Conservation (phyloP, 202 grass and related monocot genomes). For the Saccharum hybrid region DNA sequence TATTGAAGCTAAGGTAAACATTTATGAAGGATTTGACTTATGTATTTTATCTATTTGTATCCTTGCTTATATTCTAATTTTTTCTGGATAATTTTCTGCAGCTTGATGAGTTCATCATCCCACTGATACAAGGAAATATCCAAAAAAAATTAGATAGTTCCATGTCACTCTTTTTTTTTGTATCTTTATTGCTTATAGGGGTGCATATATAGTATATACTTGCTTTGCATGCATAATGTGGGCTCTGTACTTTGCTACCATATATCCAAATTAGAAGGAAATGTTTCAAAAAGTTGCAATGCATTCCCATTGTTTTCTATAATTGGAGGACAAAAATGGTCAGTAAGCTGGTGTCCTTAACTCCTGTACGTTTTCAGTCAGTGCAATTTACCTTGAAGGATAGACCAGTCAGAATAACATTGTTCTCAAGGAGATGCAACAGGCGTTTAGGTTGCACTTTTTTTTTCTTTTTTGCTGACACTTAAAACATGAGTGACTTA, state of each 20-base stretch:
- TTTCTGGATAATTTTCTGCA: slow-evolving; percentile 59
- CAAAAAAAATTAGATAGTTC: slow-evolving; percentile 43
- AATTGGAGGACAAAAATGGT: slow-evolving; percentile 36
- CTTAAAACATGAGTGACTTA: slow-evolving; percentile 37
- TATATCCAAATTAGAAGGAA: neutral
- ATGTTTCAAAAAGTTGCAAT: slow-evolving; percentile 1
- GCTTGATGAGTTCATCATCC: slow-evolving; percentile 93
- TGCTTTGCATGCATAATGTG: slow-evolving; percentile 17
- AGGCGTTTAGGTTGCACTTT: slow-evolving; percentile 79
- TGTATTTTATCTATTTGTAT: slow-evolving; percentile 19
- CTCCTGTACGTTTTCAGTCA: slow-evolving; percentile 73
- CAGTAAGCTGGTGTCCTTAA: slow-evolving; percentile 60
- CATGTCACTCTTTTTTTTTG: neutral
- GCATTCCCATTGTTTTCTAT: neutral
- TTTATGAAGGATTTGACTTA: slow-evolving; percentile 34
- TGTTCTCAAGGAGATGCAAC: slow-evolving; percentile 97
- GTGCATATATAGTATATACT: slow-evolving; percentile 5
- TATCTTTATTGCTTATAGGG: slow-evolving; percentile 21
- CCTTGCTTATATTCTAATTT: slow-evolving; percentile 24
- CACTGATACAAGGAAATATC: slow-evolving; percentile 99
- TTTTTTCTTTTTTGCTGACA: neutral
- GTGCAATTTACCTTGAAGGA: slow-evolving; percentile 75
- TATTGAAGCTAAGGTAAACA: slow-evolving; percentile 89
- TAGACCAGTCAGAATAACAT: slow-evolving; percentile 68
- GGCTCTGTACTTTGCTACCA: neutral